phyloP scores from a whole-genome alignment of 2,329 filamentous ascomycete species.

The Calonectria ilicicola region DNA sequence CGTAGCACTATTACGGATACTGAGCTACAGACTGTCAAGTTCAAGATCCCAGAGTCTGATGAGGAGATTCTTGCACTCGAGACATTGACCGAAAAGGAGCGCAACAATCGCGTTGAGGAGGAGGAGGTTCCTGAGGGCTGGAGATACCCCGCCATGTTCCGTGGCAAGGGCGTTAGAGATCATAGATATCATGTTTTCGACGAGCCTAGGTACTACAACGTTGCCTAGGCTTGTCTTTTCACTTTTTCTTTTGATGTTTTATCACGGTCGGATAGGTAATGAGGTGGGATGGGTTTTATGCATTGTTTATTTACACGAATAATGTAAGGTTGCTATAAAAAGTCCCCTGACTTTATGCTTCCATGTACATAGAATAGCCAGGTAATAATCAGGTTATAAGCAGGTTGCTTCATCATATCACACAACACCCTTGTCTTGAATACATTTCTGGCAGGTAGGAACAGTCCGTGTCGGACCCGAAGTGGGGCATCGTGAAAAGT shows the following conservation, averaged over 20 bases:
- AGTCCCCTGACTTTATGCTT: constrained; percentile 28
- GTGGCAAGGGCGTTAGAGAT: constrained; percentile 85
- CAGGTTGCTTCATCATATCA: background rate
- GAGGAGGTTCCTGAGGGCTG: constrained; percentile 79
- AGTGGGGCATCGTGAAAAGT: background rate
- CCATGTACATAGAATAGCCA: constrained; percentile 27
- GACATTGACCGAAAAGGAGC: constrained; percentile 61
- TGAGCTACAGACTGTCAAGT: constrained; percentile 96
- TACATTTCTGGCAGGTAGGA: background rate
- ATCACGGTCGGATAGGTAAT: constrained; percentile 10
- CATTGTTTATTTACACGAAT: constrained; percentile 27
- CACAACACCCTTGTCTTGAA: background rate
- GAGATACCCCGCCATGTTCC: constrained; percentile 88
- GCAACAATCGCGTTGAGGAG: constrained; percentile 73
- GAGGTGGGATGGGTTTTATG: constrained; percentile 12
- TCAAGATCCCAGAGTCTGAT: constrained; percentile 78
- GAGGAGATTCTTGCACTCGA: constrained; percentile 63
- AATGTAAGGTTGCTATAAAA: constrained; percentile 30
- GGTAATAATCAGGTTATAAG: background rate
- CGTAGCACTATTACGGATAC: constrained; percentile 95
- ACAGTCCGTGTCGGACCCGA: background rate
- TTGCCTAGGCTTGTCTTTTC: background rate
- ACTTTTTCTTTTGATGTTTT: constrained; percentile 16
- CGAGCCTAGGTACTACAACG: constrained; percentile 80
- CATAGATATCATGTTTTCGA: constrained; percentile 97